Conservation (phyloP, 352 stramenopile genomes). For the Peronosclerospora sorghi region DNA sequence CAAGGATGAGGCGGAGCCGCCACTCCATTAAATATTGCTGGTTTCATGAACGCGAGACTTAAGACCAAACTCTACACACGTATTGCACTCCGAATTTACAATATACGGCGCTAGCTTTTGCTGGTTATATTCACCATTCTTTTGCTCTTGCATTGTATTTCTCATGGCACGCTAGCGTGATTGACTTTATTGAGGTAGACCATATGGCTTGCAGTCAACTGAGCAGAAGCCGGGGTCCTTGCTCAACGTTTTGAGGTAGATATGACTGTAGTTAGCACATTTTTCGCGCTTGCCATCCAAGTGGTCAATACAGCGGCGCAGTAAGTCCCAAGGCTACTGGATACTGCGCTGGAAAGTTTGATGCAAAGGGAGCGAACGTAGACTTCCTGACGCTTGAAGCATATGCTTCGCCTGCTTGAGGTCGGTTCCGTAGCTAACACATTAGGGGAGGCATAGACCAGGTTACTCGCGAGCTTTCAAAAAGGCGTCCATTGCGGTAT, state of each 20-base stretch:
- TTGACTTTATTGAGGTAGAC: slow-evolving; percentile 75
- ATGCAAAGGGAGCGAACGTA: slow-evolving; percentile 1
- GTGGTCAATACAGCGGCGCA: slow-evolving; percentile 49
- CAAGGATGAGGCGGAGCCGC: no score
- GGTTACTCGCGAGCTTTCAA: slow-evolving; percentile 23
- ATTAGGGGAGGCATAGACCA: no score
- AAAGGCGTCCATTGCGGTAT: slow-evolving; percentile 34
- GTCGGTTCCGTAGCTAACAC: slow-evolving; percentile 2
- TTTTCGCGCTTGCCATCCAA: slow-evolving; percentile 83
- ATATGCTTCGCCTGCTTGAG: slow-evolving; percentile 19
- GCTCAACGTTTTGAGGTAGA: slow-evolving; percentile 80
- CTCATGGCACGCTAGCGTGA: slow-evolving; percentile 73
- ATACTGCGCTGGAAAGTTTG: background rate
- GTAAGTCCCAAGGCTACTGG: slow-evolving; percentile 18
- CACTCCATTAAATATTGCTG: slow-evolving; percentile 64
- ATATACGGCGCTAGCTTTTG: slow-evolving; percentile 4
- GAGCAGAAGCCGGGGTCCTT: slow-evolving; percentile 68
- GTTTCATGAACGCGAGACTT: slow-evolving; percentile 34
- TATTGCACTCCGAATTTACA: slow-evolving; percentile 14
- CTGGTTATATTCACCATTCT: no score
- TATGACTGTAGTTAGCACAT: slow-evolving; percentile 73
- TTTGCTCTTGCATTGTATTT: slow-evolving; percentile 35
- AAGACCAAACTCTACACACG: slow-evolving; percentile 72
- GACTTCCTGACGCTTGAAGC: slow-evolving; percentile 11
- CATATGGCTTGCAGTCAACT: slow-evolving; percentile 83